Base-by-base conservation (phyloP, 768 basidiomycete species). In the Phaeotremella skinneri region DNA sequence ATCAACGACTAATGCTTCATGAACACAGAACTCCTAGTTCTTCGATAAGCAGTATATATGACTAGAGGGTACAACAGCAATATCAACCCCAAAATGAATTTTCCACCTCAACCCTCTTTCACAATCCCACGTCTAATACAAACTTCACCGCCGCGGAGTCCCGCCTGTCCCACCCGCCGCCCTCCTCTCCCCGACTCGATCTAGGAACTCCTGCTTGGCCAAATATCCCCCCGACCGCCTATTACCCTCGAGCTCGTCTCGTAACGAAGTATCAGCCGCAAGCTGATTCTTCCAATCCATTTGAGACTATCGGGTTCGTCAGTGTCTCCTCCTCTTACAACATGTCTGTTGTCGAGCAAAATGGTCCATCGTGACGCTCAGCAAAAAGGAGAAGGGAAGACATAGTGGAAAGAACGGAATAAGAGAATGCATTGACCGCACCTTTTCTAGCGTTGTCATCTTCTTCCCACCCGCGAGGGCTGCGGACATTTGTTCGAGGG, bases 161-260 rank as follows among this genome's bases (percentile, higher is more conserved):
- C 34, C 17, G 34, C 9, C 34, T 7, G 7, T 37, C 17, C 34
- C 34, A 7, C 58, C 48, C 26, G 49, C 58, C 20, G 55, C 53
- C 47, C 65, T 31, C 34, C 72, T 49, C 42, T 73, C 72, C 17
- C 59, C 85, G 0, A 85, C 82, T 32, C 81, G 80, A 57, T 86
- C 81, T 31, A 97, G 70, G 16, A 85, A 72, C 66, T 87, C 92
- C n/a, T 83, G 83, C 87, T 93, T 68, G 42, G 71, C 57, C 5
- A 67, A 23, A 37, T 50, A 60, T 3, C 72, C 71, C 2, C 73
- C 70, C 13, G 52, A 52, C 29, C 59, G 52, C 17, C 75, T 52
- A 63, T 76, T 73, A 1, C 63, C 61, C 7, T 59, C 65, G 2
- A 76, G 66, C 49, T 76, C 71, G 21, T 66, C 68, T 11, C 30